These are phyloP conservation scores for Nothophoma quercina DNA, from an alignment of 2,329 filamentous ascomycete species.

Conservation along the genomic window DNA sequence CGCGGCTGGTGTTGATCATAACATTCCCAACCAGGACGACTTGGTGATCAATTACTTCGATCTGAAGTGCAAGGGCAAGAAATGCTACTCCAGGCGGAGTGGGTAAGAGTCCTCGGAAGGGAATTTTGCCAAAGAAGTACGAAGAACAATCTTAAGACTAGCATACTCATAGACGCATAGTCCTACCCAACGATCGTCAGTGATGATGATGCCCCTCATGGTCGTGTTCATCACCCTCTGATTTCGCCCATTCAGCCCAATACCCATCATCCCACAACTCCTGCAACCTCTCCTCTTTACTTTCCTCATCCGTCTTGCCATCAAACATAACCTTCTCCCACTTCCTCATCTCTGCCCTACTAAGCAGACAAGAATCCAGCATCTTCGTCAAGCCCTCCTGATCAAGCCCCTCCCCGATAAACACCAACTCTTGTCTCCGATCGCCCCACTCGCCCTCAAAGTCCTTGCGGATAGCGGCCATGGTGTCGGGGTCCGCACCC, in stretches of 20 bases:
- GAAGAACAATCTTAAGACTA: too few relatives aligned
- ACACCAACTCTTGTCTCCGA: conserved; percentile 74
- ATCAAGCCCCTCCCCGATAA: conserved; percentile 73
- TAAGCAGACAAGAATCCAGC: conserved; percentile 68
- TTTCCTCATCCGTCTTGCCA: conserved; percentile 35
- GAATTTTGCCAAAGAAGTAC: too few relatives aligned
- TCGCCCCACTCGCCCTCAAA: conserved; percentile 69
- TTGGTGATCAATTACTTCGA: conserved; percentile 45
- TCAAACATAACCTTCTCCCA: conserved; percentile 52
- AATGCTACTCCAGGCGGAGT: conserved; percentile 27
- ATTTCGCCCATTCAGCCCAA: conserved; percentile 59
- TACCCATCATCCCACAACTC: conserved; percentile 67
- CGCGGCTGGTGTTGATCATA: conserved; percentile 37
- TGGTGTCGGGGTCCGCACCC: conserved; percentile 58
- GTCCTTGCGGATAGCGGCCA: conserved; percentile 58
- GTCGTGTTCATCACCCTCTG: conserved; percentile 43
- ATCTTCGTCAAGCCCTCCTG: conserved; percentile 58
- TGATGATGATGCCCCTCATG: conserved; percentile 14
- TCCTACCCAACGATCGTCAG: background rate
- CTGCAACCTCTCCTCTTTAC: conserved; percentile 57
- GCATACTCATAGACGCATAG: background rate
- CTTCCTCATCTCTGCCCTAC: conserved; percentile 61
- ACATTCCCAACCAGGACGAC: conserved; percentile 44
- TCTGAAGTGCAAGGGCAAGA: conserved; percentile 31
- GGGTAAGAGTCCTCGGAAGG: background rate